Percentiles rank a stretch among this genome's conserved stretches.
Evolutionary conservation across 2,329 filamentous ascomycete species (phyloP).

Genomic region (Paraphoma chrysanthemicola): DNA sequence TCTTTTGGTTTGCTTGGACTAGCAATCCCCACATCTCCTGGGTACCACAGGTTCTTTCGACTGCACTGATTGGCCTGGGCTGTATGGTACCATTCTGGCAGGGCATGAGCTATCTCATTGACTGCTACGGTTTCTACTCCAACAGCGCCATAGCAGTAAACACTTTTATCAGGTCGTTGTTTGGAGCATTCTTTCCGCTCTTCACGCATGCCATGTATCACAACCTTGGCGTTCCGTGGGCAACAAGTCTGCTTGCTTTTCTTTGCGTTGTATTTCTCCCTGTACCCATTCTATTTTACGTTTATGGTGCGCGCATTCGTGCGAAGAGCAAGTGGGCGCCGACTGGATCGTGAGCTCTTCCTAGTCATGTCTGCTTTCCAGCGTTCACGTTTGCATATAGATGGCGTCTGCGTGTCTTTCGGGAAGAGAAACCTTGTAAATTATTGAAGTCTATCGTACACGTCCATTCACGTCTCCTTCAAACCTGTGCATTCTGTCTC

Average conservation of each 20-base stretch:
- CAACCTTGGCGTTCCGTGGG: slow-evolving; percentile 44
- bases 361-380: not conserved
- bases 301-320: slow-evolving; percentile 43
- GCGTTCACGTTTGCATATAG: not conserved
- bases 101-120: slow-evolving; percentile 82
- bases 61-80: slow-evolving; percentile 72
- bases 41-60: slow-evolving; percentile 64
- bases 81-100: slow-evolving; percentile 83
- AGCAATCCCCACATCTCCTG: slow-evolving; percentile 58
- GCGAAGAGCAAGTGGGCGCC: slow-evolving; percentile 42
- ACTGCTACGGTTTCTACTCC: slow-evolving; percentile 59
- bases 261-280: slow-evolving; percentile 41
- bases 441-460: not conserved
- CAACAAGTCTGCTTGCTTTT: slow-evolving; percentile 42
- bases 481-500: not conserved
- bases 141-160: slow-evolving; percentile 58
- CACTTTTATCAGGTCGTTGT: slow-evolving; percentile 57
- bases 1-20: slow-evolving; percentile 70
- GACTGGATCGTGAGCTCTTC: slow-evolving; percentile 6
- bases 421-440: not conserved
- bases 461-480: not conserved
- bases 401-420: not conserved
- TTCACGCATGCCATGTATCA: slow-evolving; percentile 58
- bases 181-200: slow-evolving; percentile 60
- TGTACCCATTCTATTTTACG: slow-evolving; percentile 45